Conservation (phyloP, 352 stramenopile species). For the Globisporangium radiosum region DNA sequence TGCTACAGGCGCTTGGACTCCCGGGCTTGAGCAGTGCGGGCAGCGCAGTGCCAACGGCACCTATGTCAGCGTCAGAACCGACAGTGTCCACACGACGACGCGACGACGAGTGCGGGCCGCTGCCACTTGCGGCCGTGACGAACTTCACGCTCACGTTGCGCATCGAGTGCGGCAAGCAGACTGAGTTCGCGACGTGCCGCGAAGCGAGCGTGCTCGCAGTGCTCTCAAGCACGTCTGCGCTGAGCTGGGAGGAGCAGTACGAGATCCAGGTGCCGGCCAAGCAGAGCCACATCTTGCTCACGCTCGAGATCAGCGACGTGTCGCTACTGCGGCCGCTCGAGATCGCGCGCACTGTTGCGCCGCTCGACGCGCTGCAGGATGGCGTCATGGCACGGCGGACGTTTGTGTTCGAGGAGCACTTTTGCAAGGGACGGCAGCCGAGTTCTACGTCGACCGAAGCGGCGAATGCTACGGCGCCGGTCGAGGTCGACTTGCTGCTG, state of each 20-base stretch:
- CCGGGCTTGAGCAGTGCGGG: not conserved
- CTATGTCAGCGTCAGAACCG: not conserved
- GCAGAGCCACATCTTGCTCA: slow-evolving; percentile 27
- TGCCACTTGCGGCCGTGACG: slow-evolving; percentile 2
- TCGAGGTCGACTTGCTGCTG: slow-evolving; percentile 48
- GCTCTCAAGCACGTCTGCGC: slow-evolving; percentile 17
- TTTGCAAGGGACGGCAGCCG: slow-evolving; percentile 13
- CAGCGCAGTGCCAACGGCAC: not conserved
- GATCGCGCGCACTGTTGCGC: slow-evolving; percentile 32
- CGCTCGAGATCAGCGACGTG: slow-evolving; percentile 37
- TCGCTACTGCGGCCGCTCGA: slow-evolving; percentile 29
- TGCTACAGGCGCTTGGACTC: slow-evolving; percentile 28
- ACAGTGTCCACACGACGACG: slow-evolving; percentile 12
- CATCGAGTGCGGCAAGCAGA: slow-evolving; percentile 42
- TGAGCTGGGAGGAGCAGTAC: slow-evolving; percentile 67
- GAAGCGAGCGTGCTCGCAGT: slow-evolving; percentile 32
- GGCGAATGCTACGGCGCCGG: not conserved
- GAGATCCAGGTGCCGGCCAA: slow-evolving; percentile 39
- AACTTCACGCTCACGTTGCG: slow-evolving; percentile 43
- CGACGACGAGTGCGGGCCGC: slow-evolving; percentile 26
- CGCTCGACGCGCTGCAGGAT: slow-evolving; percentile 31
- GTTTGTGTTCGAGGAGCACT: slow-evolving; percentile 46
- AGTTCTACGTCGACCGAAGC: not conserved
- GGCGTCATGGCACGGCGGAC: slow-evolving; percentile 24
- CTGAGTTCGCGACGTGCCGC: slow-evolving; percentile 34